Evolutionary conservation across 768 basidiomycete species (phyloP), one percentile per base, ranked within the genome.

Genomic region (Cubamyces lactineus): DNA sequence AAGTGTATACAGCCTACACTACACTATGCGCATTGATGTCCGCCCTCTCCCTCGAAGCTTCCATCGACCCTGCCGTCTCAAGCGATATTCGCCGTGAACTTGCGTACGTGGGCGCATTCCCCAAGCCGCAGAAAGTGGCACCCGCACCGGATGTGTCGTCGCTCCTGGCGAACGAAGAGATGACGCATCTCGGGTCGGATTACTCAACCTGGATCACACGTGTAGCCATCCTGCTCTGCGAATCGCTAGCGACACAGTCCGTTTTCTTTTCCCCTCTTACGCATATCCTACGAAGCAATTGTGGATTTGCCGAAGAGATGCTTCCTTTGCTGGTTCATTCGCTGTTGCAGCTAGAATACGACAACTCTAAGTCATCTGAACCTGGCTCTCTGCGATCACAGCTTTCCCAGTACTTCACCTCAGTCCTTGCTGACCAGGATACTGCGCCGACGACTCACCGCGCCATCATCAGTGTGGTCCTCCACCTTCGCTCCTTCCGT

Each of bases 281-380:
- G 0, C 74, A 83, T 1, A 82, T 95, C 24, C 72, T 96, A 21
- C 71, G 76, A 43, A 74, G 77, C 2, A 83, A 88, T 59, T 64
- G 79, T 4, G 66, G 70, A 5, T 88, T 95, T 61, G 86, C 92
- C 0, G 82, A 86, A 61, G 76, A 86, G 56, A 73, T 89, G 16
- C 76, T 96, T 6, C 93, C 96, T 0, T 75, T 91, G 28, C 78
- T 97, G 34, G 85, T 96, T 16, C 88, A 94, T 67, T 81, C 82
- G 1, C 63, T 89, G 3, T 80, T 98, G 11, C 77, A 75, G 53
- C 61, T 49, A 28, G 71, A 73, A 40, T 58, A 55, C 46, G 67
- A 58, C 15, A 60, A 67, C 13, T 56, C 19, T 52, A 58, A 39
- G 68, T n/a, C 52, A 1, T 28, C 71, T 57, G 67, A 69, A 41